phyloP scores from a whole-genome alignment of 208 protist genomes.

The Crithidia acanthocephali region DNA sequence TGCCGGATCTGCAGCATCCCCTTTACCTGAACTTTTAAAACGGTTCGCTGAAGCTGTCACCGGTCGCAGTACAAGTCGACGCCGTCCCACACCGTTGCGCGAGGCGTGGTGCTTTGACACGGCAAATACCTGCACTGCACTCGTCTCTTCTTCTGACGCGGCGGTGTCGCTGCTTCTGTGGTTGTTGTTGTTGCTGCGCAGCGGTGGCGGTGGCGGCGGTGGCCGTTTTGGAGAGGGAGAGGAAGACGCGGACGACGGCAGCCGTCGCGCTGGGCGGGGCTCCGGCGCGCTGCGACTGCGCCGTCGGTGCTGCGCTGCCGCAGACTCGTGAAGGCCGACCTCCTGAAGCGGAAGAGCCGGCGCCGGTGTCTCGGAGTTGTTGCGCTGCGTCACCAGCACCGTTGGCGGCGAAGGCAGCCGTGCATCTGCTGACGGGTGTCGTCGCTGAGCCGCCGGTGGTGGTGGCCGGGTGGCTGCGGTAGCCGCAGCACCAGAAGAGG shows the following conservation, averaged over 20 bases:
- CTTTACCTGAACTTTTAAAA: not conserved
- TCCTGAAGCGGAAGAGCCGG: constrained; percentile 23
- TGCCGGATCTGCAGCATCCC: not conserved
- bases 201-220: no score
- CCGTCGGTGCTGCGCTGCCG: not conserved
- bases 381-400: constrained; percentile 10
- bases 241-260: not conserved
- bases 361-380: not conserved
- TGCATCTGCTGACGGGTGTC: not conserved
- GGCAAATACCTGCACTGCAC: constrained; percentile 31
- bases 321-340: not conserved
- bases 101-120: constrained; percentile 74
- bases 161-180: no score
- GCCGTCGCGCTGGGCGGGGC: not conserved
- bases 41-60: not conserved
- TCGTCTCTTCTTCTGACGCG: no score
- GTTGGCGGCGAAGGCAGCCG: not conserved
- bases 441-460: no score
- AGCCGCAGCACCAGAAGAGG: not conserved
- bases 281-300: constrained; percentile 18
- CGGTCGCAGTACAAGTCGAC: constrained; percentile 36
- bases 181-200: no score
- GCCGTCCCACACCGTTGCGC: constrained; percentile 44
- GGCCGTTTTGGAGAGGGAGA: not conserved
- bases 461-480: not conserved